These are phyloP conservation scores for Phalaenopsis hybrid DNA, from an alignment of 116 monocot genomes.

Conservation along the genomic window DNA sequence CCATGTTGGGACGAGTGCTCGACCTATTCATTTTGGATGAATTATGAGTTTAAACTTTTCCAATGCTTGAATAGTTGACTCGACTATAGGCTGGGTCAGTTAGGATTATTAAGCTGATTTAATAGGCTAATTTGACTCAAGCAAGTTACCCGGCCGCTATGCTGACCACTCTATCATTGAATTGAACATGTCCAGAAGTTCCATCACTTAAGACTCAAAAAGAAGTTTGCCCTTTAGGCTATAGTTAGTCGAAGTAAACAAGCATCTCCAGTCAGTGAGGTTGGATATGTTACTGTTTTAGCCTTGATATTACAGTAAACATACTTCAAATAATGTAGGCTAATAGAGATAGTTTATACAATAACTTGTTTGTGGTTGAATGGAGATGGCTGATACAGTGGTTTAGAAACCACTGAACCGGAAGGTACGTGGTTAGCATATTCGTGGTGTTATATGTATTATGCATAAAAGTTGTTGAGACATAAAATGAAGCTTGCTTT, in stretches of 20 bases:
- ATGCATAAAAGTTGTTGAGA: too few species aligned
- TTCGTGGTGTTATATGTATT: too few species aligned
- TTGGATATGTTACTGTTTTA: background rate
- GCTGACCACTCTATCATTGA: background rate
- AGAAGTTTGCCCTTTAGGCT: background rate
- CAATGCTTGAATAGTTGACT: background rate
- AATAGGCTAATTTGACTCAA: background rate
- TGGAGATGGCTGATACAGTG: background rate
- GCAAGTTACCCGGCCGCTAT: background rate
- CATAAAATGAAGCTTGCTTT: too few species aligned
- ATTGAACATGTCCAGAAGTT: background rate
- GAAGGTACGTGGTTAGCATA: too few species aligned
- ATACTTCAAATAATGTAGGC: too few species aligned
- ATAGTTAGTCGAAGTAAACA: background rate
- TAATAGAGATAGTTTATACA: too few species aligned
- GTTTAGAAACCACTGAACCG: background rate
- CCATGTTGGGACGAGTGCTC: background rate
- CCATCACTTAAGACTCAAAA: background rate
- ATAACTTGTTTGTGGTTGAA: too few species aligned
- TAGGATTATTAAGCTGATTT: background rate
- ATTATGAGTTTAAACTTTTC: background rate
- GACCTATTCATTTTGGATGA: background rate
- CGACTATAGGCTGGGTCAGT: background rate
- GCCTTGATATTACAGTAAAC: too few species aligned
- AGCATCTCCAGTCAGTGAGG: background rate